Conservation (phyloP, 2,329 filamentous ascomycete species). For the Lachnellula willkommii region DNA sequence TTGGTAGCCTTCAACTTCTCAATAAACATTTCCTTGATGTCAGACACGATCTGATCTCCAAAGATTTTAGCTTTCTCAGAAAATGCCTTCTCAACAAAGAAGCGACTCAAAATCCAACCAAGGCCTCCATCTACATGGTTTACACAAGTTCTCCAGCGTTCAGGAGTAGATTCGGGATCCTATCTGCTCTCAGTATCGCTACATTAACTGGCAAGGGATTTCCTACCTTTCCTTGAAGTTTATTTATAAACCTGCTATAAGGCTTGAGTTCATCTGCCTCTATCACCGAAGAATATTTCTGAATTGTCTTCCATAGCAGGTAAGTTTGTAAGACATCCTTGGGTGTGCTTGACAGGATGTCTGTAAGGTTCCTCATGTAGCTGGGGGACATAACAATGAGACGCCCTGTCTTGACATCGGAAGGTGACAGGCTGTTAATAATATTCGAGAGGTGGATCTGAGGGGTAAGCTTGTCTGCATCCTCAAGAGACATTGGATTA, state of each 20-base stretch:
- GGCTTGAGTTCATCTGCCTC: slow-evolving; percentile 57
- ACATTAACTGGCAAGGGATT: not conserved
- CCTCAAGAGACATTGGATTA: slow-evolving; percentile 54
- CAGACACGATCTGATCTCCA: slow-evolving; percentile 63
- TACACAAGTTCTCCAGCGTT: slow-evolving; percentile 64
- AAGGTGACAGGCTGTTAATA: slow-evolving; percentile 47
- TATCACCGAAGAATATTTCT: slow-evolving; percentile 46
- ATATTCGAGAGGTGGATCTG: slow-evolving; percentile 50
- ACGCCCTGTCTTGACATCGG: slow-evolving; percentile 44
- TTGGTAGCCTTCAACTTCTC: slow-evolving; percentile 51
- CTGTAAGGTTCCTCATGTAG: slow-evolving; percentile 54
- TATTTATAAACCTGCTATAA: slow-evolving; percentile 54
- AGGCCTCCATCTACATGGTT: slow-evolving; percentile 51
- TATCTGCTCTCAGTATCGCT: slow-evolving; percentile 20
- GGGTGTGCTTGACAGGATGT: slow-evolving; percentile 48
- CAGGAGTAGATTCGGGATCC: slow-evolving; percentile 55
- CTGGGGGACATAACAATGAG: slow-evolving; percentile 55
- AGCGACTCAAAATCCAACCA: slow-evolving; percentile 64
- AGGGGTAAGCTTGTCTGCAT: slow-evolving; percentile 51
- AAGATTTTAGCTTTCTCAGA: slow-evolving; percentile 60
- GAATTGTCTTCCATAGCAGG: slow-evolving; percentile 59
- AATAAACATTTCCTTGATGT: slow-evolving; percentile 63
- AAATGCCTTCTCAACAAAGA: slow-evolving; percentile 66
- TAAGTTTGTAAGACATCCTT: slow-evolving; percentile 56
- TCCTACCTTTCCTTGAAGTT: slow-evolving; percentile 49